Base-by-base conservation (phyloP, 2,329 filamentous ascomycete species). In the Monilinia aucupariae region DNA sequence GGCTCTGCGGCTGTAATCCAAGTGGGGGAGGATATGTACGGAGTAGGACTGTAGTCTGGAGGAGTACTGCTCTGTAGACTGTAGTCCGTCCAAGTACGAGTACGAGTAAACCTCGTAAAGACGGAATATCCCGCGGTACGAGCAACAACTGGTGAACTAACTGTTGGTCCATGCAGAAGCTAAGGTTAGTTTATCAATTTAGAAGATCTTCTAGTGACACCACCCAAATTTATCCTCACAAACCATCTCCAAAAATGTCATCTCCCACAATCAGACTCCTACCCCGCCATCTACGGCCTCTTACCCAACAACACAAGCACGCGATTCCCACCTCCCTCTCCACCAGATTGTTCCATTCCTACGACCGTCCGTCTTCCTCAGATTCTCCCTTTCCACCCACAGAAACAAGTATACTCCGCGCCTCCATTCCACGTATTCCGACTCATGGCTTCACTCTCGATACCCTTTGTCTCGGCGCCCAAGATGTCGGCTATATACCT, bases 401-500 rank as follows among this genome's bases (percentile, higher is more conserved):
- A 74, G 91, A 97, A 79, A 79, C 81, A 50, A 78, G 84, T 63
- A 96, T 97, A 73, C 89, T 99, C 66, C 82, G 88, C 52, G 85
- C 91, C n/a, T 89, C 92, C 22, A 85, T 94, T 70, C 74, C 78
- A 37, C 89, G 96, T 74, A 86, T 97, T 12, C 91, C 92, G 22
- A 75, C 82, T 58, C 83, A 91, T 74, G 94, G 94, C 74, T 99
- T 97, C 81, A 90, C 91, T 0, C 78, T 81, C 55, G 80, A 84
- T 25, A 81, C 92, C 0, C 81, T 99, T 12, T 83, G 84, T 50
- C 82, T 89, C 27, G 94, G 93, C 65, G 91, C 91, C 65, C 86
- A 86, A 71, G 91, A 96, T 71, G 86, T 87, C 22, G 92, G 92
- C 51, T 96, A 93, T 74, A 85, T 91, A 59, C 90, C 94, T 73